phyloP scores from a whole-genome alignment of 495 filamentous ascomycete species.

The Penicillium robsamsonii region DNA sequence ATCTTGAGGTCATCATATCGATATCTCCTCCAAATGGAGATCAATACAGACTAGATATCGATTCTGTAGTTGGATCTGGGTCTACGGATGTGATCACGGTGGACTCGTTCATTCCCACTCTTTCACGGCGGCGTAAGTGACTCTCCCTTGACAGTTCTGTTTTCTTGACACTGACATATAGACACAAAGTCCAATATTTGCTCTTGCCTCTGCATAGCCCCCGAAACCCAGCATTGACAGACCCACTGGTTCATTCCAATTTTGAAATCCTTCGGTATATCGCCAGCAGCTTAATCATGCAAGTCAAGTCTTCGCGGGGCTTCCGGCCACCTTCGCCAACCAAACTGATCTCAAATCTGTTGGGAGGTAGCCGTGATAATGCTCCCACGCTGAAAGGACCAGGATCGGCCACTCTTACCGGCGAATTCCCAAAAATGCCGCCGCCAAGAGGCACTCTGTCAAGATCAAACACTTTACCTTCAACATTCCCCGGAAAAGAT shows the following conservation, averaged over 20 bases:
- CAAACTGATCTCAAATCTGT: conserved; percentile 82
- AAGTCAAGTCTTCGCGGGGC: conserved; percentile 52
- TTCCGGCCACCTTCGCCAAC: conserved; percentile 81
- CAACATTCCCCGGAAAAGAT: conserved; percentile 34
- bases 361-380: conserved; percentile 55
- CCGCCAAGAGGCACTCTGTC: conserved; percentile 35
- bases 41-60: conserved; percentile 59
- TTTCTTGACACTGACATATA: conserved; percentile 22
- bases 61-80: conserved; percentile 57
- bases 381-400: conserved; percentile 35
- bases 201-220: conserved; percentile 67
- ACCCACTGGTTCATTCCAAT: conserved; percentile 46
- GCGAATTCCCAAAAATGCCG: conserved; percentile 41
- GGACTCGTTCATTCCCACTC: conserved; percentile 64
- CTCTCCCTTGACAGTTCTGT: conserved; percentile 17
- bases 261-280: conserved; percentile 73
- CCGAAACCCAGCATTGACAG: conserved; percentile 63
- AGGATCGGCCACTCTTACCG: conserved; percentile 37
- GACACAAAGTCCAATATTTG: conserved; percentile 44
- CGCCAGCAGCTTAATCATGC: conserved; percentile 56
- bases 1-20: conserved; percentile 41
- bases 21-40: conserved; percentile 33
- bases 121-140: conserved; percentile 64
- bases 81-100: conserved; percentile 66
- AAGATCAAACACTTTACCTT: conserved; percentile 44